Conservation (phyloP, 2,329 filamentous ascomycete genomes). For the Colletotrichum gloeosporioides region DNA sequence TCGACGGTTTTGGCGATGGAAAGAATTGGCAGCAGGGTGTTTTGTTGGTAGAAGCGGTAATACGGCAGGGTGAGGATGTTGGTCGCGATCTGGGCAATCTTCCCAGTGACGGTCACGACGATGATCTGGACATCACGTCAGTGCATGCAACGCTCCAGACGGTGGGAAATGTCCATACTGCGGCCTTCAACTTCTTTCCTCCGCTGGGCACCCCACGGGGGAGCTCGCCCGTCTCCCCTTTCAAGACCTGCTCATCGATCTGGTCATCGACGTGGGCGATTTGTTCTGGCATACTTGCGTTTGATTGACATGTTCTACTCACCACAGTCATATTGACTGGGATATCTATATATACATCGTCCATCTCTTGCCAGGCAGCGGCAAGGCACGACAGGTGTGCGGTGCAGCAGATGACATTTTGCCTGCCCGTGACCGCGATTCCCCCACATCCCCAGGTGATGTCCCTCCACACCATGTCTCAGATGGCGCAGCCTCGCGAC, state of each 20-base stretch:
- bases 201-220: constrained; percentile 5
- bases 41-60: constrained; percentile 30
- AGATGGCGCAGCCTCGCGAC: not conserved
- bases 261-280: not conserved
- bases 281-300: not conserved
- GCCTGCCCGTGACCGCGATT: constrained; percentile 9
- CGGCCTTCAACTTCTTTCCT: constrained; percentile 1
- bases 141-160: not conserved
- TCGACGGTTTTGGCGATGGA: constrained; percentile 23
- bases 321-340: not conserved
- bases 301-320: not conserved
- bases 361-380: not conserved
- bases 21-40: constrained; percentile 27
- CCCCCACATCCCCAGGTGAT: constrained; percentile 10
- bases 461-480: constrained; percentile 7
- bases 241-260: not conserved
- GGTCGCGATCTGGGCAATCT: constrained; percentile 8
- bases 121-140: constrained; percentile 6
- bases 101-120: constrained; percentile 4
- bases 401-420: constrained; percentile 6
- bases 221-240: not conserved
- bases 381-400: not conserved
- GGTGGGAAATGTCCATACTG: not conserved
- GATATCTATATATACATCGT: not conserved
- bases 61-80: constrained; percentile 29